These are phyloP conservation scores for Bimuria novae-zelandiae DNA, from an alignment of 2,329 filamentous ascomycete species.

Conservation along the genomic window DNA sequence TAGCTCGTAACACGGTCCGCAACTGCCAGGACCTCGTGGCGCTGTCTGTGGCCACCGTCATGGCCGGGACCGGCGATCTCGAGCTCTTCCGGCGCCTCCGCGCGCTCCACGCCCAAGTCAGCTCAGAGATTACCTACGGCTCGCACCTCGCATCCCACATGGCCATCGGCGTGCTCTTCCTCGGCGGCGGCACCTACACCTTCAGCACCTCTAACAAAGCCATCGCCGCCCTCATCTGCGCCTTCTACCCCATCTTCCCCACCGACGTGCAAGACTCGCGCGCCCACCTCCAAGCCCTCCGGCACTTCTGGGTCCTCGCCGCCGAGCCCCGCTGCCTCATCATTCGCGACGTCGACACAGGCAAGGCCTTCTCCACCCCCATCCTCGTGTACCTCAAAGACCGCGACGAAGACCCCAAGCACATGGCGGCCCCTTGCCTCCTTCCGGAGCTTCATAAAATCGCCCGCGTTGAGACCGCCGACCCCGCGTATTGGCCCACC, in stretches of 20 bases:
- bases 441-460: conserved; percentile 69
- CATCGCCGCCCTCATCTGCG: conserved; percentile 81
- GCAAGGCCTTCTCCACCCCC: conserved; percentile 75
- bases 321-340: conserved; percentile 88
- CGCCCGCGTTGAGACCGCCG: conserved; percentile 63
- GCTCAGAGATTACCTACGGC: conserved; percentile 84
- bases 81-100: conserved; percentile 82
- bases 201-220: conserved; percentile 88
- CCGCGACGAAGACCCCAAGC: conserved; percentile 34
- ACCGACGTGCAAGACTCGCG: conserved; percentile 89
- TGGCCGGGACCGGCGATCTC: conserved; percentile 94
- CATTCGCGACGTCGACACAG: conserved; percentile 82
- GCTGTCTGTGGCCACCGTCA: conserved; percentile 81
- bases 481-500: conserved; percentile 78
- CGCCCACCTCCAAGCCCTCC: conserved; percentile 92
- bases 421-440: conserved; percentile 60
- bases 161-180: conserved; percentile 86
- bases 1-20: conserved; percentile 79
- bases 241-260: conserved; percentile 94
- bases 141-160: conserved; percentile 92
- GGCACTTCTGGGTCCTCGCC: conserved; percentile 96
- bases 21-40: conserved; percentile 91
- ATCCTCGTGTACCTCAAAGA: conserved; percentile 66
- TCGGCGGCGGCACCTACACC: conserved; percentile 90
- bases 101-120: conserved; percentile 83